phyloP scores from a whole-genome alignment of 2,329 filamentous ascomycete genomes.

The Penicillium sp. region DNA sequence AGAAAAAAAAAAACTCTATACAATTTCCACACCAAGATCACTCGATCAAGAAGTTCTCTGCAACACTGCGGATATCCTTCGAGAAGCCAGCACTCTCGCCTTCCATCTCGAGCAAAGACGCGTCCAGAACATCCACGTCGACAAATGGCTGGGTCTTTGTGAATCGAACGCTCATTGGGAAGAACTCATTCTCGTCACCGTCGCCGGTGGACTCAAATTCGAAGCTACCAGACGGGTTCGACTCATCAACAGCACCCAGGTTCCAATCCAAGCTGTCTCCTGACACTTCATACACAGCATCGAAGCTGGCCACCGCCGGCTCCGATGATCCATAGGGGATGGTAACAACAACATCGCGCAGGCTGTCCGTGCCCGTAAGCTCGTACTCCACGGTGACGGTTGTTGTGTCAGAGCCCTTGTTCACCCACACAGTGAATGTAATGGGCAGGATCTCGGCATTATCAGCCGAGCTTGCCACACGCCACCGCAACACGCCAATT shows the following conservation, averaged over 20 bases:
- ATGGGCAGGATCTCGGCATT: constrained; percentile 83
- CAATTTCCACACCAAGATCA: constrained; percentile 33
- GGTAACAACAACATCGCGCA: constrained; percentile 82
- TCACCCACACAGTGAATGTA: constrained; percentile 97
- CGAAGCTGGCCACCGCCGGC: constrained; percentile 87
- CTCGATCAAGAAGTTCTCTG: constrained; percentile 50
- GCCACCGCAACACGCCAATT: constrained; percentile 92
- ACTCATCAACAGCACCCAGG: constrained; percentile 80
- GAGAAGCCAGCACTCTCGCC: constrained; percentile 48
- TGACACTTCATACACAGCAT: constrained; percentile 90
- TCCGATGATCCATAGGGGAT: constrained; percentile 87
- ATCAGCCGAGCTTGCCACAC: constrained; percentile 73
- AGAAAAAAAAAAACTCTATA: constrained; percentile 37
- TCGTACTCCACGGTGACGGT: constrained; percentile 97
- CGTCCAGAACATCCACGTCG: constrained; percentile 75
- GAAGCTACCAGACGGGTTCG: constrained; percentile 81
- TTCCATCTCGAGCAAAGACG: constrained; percentile 48
- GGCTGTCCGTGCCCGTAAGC: constrained; percentile 73
- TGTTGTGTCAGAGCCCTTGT: constrained; percentile 79
- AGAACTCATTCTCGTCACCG: constrained; percentile 90
- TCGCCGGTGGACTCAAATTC: constrained; percentile 91
- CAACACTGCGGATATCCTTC: constrained; percentile 48
- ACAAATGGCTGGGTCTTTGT: constrained; percentile 83
- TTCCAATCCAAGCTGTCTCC: constrained; percentile 94
- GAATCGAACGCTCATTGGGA: constrained; percentile 94